Conservation (phyloP, 176 grass and related monocot species). For the Avena eriantha region DNA sequence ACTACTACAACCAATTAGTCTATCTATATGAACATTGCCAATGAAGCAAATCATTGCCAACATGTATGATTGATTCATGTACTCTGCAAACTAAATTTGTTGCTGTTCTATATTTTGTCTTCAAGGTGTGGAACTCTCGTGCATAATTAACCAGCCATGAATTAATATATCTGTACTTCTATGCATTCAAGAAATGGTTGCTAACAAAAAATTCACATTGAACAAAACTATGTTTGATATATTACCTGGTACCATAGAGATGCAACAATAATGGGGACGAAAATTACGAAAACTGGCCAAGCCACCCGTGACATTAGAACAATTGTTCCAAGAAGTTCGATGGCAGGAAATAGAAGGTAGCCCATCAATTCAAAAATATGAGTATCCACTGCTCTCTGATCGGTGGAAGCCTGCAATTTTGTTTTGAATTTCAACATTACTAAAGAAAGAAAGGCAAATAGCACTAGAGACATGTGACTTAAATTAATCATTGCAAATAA, state of each 20-base stretch:
- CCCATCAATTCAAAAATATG: constrained; percentile 42
- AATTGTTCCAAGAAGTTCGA: constrained; percentile 57
- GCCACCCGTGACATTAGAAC: constrained; percentile 64
- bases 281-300: constrained; percentile 62
- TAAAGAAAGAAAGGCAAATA: not conserved
- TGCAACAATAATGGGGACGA: not conserved
- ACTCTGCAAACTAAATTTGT: not conserved
- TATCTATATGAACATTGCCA: not conserved
- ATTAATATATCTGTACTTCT: not conserved
- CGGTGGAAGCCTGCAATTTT: constrained; percentile 52
- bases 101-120: not conserved
- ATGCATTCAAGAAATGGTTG: not conserved
- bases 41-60: not conserved
- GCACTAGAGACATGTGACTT: not conserved
- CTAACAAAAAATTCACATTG: not conserved
- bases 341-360: constrained; percentile 43
- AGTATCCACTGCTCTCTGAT: constrained; percentile 57
- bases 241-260: constrained; percentile 14
- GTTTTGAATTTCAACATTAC: not conserved
- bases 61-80: not conserved
- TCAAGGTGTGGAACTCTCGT: not conserved
- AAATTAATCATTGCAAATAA: not conserved
- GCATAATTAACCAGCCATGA: not conserved
- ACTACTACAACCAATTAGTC: not conserved
- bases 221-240: not conserved